Evolutionary conservation across 2,329 filamentous ascomycete species (phyloP).

Genomic region (Camillea tinctor): DNA sequence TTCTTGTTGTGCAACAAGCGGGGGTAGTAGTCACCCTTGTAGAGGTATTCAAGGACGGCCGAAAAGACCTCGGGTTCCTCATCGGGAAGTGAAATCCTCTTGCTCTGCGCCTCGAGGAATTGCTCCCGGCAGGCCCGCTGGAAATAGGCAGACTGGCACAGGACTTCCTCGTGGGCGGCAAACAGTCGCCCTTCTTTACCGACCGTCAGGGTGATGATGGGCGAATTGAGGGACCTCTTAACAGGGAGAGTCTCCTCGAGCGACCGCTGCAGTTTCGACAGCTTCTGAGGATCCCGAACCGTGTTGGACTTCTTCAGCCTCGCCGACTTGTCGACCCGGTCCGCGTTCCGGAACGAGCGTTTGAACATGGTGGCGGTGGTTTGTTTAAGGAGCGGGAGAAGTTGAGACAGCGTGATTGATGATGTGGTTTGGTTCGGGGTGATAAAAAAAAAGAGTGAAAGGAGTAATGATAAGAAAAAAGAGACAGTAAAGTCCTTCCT

Average conservation of each 20-base stretch:
- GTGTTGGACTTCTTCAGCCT: slow-evolving; percentile 71
- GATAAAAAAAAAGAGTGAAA: slow-evolving; percentile 21
- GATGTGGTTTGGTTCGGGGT: slow-evolving; percentile 24
- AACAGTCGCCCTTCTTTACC: slow-evolving; percentile 85
- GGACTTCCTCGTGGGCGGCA: slow-evolving; percentile 91
- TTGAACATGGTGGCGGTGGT: slow-evolving; percentile 73
- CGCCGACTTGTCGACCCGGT: slow-evolving; percentile 84
- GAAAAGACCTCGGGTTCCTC: slow-evolving; percentile 92
- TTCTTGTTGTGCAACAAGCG: slow-evolving; percentile 84
- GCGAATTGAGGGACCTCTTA: slow-evolving; percentile 47
- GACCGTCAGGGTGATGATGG: slow-evolving; percentile 84
- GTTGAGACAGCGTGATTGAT: slow-evolving; percentile 30
- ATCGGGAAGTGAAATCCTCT: slow-evolving; percentile 69
- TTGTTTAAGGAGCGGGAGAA: slow-evolving; percentile 29
- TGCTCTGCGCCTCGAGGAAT: slow-evolving; percentile 73
- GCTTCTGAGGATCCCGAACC: slow-evolving; percentile 72
- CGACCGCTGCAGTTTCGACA: slow-evolving; percentile 82
- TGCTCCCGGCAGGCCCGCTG: slow-evolving; percentile 67
- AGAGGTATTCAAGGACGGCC: slow-evolving; percentile 91
- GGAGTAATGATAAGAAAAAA: slow-evolving; percentile 22
- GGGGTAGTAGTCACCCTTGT: slow-evolving; percentile 95
- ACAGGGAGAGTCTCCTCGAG: slow-evolving; percentile 51
- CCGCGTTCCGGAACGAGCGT: slow-evolving; percentile 80
- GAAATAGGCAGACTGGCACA: slow-evolving; percentile 84
- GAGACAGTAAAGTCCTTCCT: slow-evolving; percentile 25